phyloP scores from a whole-genome alignment of 352 stramenopile species.

The Phytophthora ohioensis region DNA sequence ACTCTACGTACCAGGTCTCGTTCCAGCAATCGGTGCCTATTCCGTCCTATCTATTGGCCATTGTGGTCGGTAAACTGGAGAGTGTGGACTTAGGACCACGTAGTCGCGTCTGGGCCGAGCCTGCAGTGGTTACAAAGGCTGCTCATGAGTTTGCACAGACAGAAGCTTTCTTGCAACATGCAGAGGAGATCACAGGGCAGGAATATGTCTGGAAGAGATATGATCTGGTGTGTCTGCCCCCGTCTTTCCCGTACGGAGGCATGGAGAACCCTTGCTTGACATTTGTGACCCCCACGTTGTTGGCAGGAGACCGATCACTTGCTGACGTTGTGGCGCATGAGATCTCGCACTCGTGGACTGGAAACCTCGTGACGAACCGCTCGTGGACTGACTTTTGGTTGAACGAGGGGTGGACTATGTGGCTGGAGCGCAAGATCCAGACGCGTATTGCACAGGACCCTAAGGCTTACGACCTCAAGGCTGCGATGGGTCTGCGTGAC shows the following conservation, averaged over 20 bases:
- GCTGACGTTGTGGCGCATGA: conserved; percentile 98
- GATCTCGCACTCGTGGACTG: conserved; percentile 96
- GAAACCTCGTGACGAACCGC: conserved; percentile 97
- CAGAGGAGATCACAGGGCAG: conserved; percentile 92
- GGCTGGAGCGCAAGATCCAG: conserved; percentile 98
- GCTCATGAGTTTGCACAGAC: conserved; percentile 96
- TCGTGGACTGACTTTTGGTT: conserved; percentile 98
- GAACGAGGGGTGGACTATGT: conserved; percentile 99
- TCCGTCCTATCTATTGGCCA: conserved; percentile 95
- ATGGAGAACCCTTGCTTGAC: conserved; percentile 92
- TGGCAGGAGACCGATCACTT: conserved; percentile 95
- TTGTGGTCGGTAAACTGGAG: conserved; percentile 93
- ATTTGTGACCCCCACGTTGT: conserved; percentile 97
- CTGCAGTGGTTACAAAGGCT: conserved; percentile 92
- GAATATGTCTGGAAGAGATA: conserved; percentile 97
- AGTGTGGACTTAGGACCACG: conserved; percentile 89
- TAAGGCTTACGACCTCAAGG: conserved; percentile 64
- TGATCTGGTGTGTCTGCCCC: conserved; percentile 97
- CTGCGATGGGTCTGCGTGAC: conserved; percentile 52
- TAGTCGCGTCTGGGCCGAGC: conserved; percentile 94
- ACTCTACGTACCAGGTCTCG: conserved; percentile 56
- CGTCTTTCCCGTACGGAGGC: conserved; percentile 91
- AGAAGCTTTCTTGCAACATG: conserved; percentile 92
- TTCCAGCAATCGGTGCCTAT: conserved; percentile 95
- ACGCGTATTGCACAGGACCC: conserved; percentile 58